A percentile compares a stretch with the other conserved stretches of the same genome.
Conservation (phyloP, 2,329 filamentous ascomycete genomes). For the Aspergillus fischeri region DNA sequence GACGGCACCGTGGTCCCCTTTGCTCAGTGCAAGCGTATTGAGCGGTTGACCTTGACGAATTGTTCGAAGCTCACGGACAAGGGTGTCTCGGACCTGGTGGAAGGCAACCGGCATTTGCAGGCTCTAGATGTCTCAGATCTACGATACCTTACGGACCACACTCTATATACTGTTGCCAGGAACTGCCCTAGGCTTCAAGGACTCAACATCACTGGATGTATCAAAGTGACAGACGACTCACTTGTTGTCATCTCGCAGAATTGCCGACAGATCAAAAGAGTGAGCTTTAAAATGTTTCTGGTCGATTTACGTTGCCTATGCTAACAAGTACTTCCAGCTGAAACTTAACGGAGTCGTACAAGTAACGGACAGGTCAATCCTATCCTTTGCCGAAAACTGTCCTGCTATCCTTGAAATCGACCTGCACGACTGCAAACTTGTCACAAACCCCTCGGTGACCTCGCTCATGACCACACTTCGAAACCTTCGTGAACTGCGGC, state of each 20-base stretch:
- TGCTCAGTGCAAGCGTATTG: slow-evolving; percentile 79
- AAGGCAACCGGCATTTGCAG: slow-evolving; percentile 74
- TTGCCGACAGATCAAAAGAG: slow-evolving; percentile 82
- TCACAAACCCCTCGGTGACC: slow-evolving; percentile 80
- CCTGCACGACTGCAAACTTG: slow-evolving; percentile 74
- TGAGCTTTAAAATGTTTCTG: slow-evolving; percentile 42
- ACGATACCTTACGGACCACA: slow-evolving; percentile 73
- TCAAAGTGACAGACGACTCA: slow-evolving; percentile 78
- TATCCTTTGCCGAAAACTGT: slow-evolving; percentile 82
- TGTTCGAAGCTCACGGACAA: slow-evolving; percentile 80
- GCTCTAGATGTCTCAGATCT: slow-evolving; percentile 87
- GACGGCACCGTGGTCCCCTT: slow-evolving; percentile 86
- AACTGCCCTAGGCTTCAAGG: slow-evolving; percentile 85
- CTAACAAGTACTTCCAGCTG: slow-evolving; percentile 51
- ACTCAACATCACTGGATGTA: slow-evolving; percentile 85
- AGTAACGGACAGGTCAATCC: slow-evolving; percentile 74
- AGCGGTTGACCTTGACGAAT: slow-evolving; percentile 87
- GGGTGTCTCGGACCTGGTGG: slow-evolving; percentile 73
- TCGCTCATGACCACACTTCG: slow-evolving; percentile 72
- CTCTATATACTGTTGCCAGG: slow-evolving; percentile 71
- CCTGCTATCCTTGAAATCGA: slow-evolving; percentile 95
- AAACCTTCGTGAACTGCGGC: slow-evolving; percentile 82
- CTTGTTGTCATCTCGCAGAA: slow-evolving; percentile 73
- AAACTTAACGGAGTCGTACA: slow-evolving; percentile 93
- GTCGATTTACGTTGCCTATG: neutral